Evolutionary conservation across 352 stramenopile genomes (phyloP).

Genomic region (Phytophthora niederhauseri): DNA sequence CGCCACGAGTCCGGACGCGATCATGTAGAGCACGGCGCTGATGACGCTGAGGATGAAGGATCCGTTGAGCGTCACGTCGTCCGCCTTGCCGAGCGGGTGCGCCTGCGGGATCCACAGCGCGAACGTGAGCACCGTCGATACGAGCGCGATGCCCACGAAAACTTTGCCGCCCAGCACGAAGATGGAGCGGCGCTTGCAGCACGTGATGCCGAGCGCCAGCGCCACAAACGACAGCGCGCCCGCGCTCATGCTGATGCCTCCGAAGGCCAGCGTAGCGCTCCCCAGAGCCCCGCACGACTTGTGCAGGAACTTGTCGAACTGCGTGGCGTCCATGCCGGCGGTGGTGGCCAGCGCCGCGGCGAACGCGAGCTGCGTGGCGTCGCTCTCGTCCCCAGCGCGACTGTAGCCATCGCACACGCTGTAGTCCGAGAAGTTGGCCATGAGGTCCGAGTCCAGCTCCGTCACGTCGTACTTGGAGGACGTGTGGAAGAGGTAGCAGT

Average conservation of each 20-base stretch:
- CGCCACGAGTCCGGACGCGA: constrained; percentile 37
- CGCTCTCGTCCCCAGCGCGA: constrained; percentile 32
- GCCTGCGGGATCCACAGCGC: constrained; percentile 64
- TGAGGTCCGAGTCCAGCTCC: constrained; percentile 36
- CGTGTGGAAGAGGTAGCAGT: constrained; percentile 80
- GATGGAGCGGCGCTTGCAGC: constrained; percentile 71
- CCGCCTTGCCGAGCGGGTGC: constrained; percentile 53
- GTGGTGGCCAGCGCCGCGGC: constrained; percentile 38
- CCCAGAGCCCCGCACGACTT: constrained; percentile 62
- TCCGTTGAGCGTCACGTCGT: constrained; percentile 61
- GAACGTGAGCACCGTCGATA: constrained; percentile 60
- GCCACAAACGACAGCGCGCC: constrained; percentile 56
- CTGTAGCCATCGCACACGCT: constrained; percentile 69
- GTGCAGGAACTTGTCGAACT: constrained; percentile 69
- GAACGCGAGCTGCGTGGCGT: constrained; percentile 39
- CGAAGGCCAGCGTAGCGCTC: constrained; percentile 51
- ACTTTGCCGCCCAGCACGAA: constrained; percentile 59
- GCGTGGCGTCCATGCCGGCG: constrained; percentile 50
- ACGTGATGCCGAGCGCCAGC: constrained; percentile 66
- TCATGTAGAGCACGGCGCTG: constrained; percentile 54
- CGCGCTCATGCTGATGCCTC: constrained; percentile 42
- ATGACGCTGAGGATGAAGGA: constrained; percentile 65
- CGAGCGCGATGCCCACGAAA: constrained; percentile 45
- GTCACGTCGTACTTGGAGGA: constrained; percentile 57
- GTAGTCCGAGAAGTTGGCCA: constrained; percentile 55